Evolutionary conservation across 805 yeast genomes (phyloP).

Genomic region (Torulaspora quercuum): DNA sequence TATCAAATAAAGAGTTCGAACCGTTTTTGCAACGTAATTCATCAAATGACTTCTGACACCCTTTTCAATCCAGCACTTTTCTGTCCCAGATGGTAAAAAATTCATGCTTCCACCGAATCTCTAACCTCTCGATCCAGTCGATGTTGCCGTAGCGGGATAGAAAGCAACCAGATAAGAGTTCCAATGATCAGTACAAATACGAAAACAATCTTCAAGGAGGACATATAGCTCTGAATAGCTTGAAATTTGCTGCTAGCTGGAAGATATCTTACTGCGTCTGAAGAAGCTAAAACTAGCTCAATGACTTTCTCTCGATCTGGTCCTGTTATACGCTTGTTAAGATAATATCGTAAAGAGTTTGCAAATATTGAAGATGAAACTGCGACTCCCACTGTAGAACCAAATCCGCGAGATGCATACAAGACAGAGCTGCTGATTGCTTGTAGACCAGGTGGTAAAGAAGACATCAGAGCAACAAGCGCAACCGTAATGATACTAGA

Average conservation of each 20-base stretch:
- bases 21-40: too few relatives aligned
- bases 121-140: conserved; percentile 3
- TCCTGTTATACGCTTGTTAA: conserved; percentile 7
- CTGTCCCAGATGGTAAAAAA: too few relatives aligned
- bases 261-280: conserved; percentile 9
- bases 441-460: conserved; percentile 64
- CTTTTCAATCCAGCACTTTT: too few relatives aligned
- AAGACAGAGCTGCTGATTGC: conserved; percentile 88
- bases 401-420: conserved; percentile 82
- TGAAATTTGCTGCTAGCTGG: conserved; percentile 6
- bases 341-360: conserved; percentile 10
- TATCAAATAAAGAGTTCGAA: too few relatives aligned
- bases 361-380: conserved; percentile 14
- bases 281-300: conserved; percentile 10
- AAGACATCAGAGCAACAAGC: conserved; percentile 63
- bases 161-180: conserved; percentile 6
- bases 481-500: conserved; percentile 63
- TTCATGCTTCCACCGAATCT: conserved; percentile 3
- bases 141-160: conserved; percentile 5
- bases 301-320: conserved; percentile 7
- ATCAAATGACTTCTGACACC: too few relatives aligned
- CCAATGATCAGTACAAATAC: conserved; percentile 7
- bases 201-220: conserved; percentile 9
- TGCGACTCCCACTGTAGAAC: conserved; percentile 75
- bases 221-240: conserved; percentile 10